Evolutionary conservation across 441 rosid genomes (phyloP), one percentile per base, ranked within the genome.

Genomic region (Gossypium gossypioides): DNA sequence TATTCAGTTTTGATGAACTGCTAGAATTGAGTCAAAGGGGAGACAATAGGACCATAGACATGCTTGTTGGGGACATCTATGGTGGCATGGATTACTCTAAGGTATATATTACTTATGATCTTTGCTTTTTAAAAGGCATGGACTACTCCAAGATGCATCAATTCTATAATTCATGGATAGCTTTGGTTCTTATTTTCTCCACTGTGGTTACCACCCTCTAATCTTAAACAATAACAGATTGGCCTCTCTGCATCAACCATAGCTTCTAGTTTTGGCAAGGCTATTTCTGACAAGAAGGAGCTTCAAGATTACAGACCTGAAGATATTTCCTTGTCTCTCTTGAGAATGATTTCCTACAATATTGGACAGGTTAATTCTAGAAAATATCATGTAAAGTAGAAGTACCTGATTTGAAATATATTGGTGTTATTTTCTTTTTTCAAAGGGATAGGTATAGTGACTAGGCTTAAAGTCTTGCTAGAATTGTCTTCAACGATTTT

Each of bases 61-160:
- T 93, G 98, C 96, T 96, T 79, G 98, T 96, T 78, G 99, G 99
- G 74, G 99, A 96, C 85, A 96, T 93, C 75, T 93, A 93, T 79
- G 98, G 99, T 76, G 98, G 98, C 66, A 86, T 85, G 92, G 98
- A 93, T 77, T 96, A 96, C 81, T 86, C 83, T 71, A 96, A 93
- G 99, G 99, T 96, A 86, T 46, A 75, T 68, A 6, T 52, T 68
- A 69, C 13, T 56, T 74, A 51, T 65, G 40, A 69, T 79, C 51
- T 44, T 61, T 48, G 67, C 40, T 72, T 51, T 69, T 42, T 37
- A 64, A 58, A 52, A 58, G 48, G 58, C 27, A 24, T 61, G 51
- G 42, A 48, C 72, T 19, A 48, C 71, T 55, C 25, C 25, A 52
- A 37, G 22, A 64, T 42, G 32, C 51, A 56, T 59, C 60, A 63